These are phyloP conservation scores for Corynespora cassiicola DNA, from an alignment of 2,329 filamentous ascomycete genomes.

Conservation along the genomic window DNA sequence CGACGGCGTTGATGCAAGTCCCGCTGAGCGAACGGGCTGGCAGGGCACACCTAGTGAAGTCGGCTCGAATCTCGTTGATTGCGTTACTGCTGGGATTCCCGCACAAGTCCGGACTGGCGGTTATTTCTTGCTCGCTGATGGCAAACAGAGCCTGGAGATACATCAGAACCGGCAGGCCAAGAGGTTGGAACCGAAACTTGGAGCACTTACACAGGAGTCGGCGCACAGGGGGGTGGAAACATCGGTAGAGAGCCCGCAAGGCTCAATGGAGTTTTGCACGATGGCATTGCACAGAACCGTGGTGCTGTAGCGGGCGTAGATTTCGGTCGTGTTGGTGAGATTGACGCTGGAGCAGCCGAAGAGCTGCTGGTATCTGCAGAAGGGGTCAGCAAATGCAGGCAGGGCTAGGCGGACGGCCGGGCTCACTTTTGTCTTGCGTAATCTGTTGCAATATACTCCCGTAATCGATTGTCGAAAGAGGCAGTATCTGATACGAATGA, in stretches of 20 bases:
- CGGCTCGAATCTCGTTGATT: constrained; percentile 80
- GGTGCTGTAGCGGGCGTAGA: constrained; percentile 93
- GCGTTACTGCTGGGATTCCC: constrained; percentile 69
- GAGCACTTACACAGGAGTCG: constrained; percentile 75
- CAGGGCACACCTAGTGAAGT: constrained; percentile 88
- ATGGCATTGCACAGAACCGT: constrained; percentile 93
- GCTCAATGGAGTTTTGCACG: constrained; percentile 81
- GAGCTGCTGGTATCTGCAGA: constrained; percentile 75
- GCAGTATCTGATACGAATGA: constrained; percentile 76
- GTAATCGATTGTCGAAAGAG: constrained; percentile 79
- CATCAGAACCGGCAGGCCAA: constrained; percentile 31
- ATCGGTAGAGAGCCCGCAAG: constrained; percentile 70
- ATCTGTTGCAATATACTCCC: constrained; percentile 72
- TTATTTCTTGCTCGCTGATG: constrained; percentile 85
- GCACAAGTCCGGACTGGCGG: constrained; percentile 77
- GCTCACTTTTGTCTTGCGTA: constrained; percentile 82
- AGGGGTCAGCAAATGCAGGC: constrained; percentile 36
- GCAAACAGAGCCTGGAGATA: constrained; percentile 74
- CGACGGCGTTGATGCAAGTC: constrained; percentile 75
- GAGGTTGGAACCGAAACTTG: constrained; percentile 1
- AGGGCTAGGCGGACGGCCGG: constrained; percentile 8
- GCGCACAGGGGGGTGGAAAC: constrained; percentile 82
- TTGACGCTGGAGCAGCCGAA: constrained; percentile 83
- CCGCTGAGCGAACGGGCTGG: constrained; percentile 79
- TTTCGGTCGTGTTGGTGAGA: constrained; percentile 76